Evolutionary conservation across 2,329 filamentous ascomycete species (phyloP), one percentile per base, ranked within the genome.

Genomic region (Fusarium hostae): DNA sequence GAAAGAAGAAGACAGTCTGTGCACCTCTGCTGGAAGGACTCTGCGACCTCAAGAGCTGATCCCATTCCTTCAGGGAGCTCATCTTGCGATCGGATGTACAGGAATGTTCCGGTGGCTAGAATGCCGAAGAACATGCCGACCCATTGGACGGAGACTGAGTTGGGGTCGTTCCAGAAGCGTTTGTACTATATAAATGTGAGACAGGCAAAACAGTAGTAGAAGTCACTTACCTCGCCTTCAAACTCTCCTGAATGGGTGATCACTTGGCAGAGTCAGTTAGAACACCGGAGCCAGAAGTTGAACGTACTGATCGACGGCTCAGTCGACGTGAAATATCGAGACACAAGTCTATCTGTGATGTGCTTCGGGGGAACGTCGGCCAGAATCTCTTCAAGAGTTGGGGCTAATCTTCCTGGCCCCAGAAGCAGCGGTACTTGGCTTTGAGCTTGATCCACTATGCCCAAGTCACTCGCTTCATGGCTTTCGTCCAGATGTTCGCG

Each of bases 181-280:
- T 57, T 68, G 15, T 74, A 74, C 63, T 66, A 9, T 2, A 15
- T 1, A 6, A n/a, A 1, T 6, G 4, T 44, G 6, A 58, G 30
- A 11, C 13, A 11, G 4, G 3, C 3, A 3, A 3, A 9, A 2
- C 5, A 3, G 3, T 5, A 7, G 9, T 1, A 15, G 4, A 1
- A 3, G 9, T 0, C 2, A 16, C 11, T 6, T 64, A 74, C 71
- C 59, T 74, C 72, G 22, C 61, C 51, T 28, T 74, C 57, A 9
- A 74, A 74, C 6, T 73, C 66, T 6, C 66, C 60, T 1, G 39
- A 44, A n/a, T 75, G 72, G 6, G 73, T 64, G 4, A 70, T 56
- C 7, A 75, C 71, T 74, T 59, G 0, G n/a, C 13, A 7, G 10
- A 2, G 12, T 71, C 5, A 71, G 55, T 18, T 5, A 9, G 2